phyloP scores from a whole-genome alignment of 148 eudicot genomes.

The Pharnaceum exiguum region DNA sequence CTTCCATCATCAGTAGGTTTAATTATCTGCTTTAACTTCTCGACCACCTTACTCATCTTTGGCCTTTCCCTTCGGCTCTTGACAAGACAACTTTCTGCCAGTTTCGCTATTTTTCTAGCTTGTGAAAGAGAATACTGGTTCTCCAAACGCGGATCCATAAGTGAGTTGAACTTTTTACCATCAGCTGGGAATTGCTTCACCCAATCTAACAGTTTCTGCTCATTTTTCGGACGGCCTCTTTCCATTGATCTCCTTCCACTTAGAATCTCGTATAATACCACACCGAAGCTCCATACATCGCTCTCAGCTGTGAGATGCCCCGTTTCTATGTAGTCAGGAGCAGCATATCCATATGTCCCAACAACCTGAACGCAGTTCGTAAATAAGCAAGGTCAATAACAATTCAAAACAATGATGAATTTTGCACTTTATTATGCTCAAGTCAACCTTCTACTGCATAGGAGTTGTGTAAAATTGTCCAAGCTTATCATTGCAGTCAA shows the following conservation, averaged over 20 bases:
- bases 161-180: conserved; percentile 45
- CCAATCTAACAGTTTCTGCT: conserved; percentile 70
- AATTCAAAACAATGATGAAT: too few species aligned
- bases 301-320: conserved; percentile 80
- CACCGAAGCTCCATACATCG: conserved; percentile 87
- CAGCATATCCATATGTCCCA: conserved; percentile 92
- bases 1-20: conserved; percentile 27
- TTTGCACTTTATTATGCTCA: too few species aligned
- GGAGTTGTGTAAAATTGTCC: too few species aligned
- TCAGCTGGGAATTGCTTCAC: conserved; percentile 55
- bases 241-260: conserved; percentile 70
- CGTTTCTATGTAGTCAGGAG: conserved; percentile 84
- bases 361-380: conserved; percentile 46
- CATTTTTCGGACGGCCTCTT: conserved; percentile 52
- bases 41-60: conserved; percentile 71
- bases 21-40: conserved; percentile 43
- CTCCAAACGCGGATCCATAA: conserved; percentile 69
- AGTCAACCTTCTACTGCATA: too few species aligned
- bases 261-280: conserved; percentile 78
- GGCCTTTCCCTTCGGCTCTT: conserved; percentile 69
- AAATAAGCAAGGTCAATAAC: conserved; percentile 10
- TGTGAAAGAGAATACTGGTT: conserved; percentile 39
- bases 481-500: too few species aligned
- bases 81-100: conserved; percentile 61
- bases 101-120: conserved; percentile 59